phyloP scores from a whole-genome alignment of 345 rosid genomes.

The Physaria fendleri region DNA sequence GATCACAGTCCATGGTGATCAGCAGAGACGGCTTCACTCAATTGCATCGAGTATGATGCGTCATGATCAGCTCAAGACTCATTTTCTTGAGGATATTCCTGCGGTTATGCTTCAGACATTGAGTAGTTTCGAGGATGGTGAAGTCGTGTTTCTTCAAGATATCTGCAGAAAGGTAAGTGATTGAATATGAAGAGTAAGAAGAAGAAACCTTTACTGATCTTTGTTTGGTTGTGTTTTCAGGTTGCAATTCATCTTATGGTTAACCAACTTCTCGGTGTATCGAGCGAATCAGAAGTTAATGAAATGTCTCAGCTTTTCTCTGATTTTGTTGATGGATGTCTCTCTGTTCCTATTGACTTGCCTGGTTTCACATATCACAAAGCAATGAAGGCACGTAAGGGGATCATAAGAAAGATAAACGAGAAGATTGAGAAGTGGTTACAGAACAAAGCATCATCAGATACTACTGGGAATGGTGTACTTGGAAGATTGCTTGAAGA shows the following conservation, averaged over 20 bases:
- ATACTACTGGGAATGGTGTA: slow-evolving; percentile 39
- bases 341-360: slow-evolving; percentile 68
- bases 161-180: slow-evolving; percentile 69
- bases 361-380: slow-evolving; percentile 71
- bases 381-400: slow-evolving; percentile 77
- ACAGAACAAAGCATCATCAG: slow-evolving; percentile 18
- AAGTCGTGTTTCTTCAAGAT: slow-evolving; percentile 63
- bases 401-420: slow-evolving; percentile 58
- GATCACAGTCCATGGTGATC: slow-evolving; percentile 72
- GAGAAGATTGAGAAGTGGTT: slow-evolving; percentile 36
- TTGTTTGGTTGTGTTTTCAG: slow-evolving; percentile 31
- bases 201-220: neutral
- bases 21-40: slow-evolving; percentile 66
- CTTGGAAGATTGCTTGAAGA: slow-evolving; percentile 67
- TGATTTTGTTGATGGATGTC: slow-evolving; percentile 81
- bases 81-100: slow-evolving; percentile 61
- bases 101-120: slow-evolving; percentile 45
- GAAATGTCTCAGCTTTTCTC: slow-evolving; percentile 76
- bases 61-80: slow-evolving; percentile 57
- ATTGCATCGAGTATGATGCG: slow-evolving; percentile 82
- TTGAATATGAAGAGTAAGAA: neutral
- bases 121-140: slow-evolving; percentile 35
- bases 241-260: slow-evolving; percentile 82
- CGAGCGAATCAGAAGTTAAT: slow-evolving; percentile 54
- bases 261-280: slow-evolving; percentile 64